Percentiles rank a stretch among this genome's conserved stretches.
These are phyloP conservation scores for Xylaria digitata DNA, from an alignment of 2,329 filamentous ascomycete species.

Conservation along the genomic window DNA sequence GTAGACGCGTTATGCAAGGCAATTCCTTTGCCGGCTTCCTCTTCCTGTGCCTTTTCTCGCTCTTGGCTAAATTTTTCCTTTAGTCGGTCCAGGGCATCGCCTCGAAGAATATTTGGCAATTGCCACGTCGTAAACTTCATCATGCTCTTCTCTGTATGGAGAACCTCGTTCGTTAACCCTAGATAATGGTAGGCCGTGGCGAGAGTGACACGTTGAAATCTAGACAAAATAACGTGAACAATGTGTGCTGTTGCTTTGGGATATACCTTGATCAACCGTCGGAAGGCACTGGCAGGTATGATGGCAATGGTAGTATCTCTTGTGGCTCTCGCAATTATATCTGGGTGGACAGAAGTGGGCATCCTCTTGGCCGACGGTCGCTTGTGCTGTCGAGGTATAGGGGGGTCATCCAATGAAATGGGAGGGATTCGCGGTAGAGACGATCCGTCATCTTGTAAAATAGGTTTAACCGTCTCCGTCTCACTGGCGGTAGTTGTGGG, in stretches of 20 bases:
- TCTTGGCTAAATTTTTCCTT: conserved; percentile 95
- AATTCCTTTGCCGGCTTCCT: conserved; percentile 91
- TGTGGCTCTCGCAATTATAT: conserved; percentile 95
- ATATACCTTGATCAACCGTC: conserved; percentile 90
- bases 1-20: conserved; percentile 85
- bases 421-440: conserved; percentile 75
- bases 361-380: conserved; percentile 60
- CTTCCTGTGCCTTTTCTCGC: conserved; percentile 80
- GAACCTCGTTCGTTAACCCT: conserved; percentile 88
- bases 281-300: conserved; percentile 95
- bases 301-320: conserved; percentile 98
- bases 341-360: conserved; percentile 88
- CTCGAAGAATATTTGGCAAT: conserved; percentile 88
- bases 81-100: conserved; percentile 81
- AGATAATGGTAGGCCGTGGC: conserved; percentile 95
- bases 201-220: conserved; percentile 93
- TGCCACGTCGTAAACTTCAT: conserved; percentile 92
- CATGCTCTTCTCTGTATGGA: conserved; percentile 94
- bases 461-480: conserved; percentile 41
- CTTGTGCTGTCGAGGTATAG: conserved; percentile 45
- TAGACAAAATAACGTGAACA: conserved; percentile 94
- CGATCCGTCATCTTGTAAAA: conserved; percentile 48
- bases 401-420: conserved; percentile 72
- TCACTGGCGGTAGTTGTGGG: conserved; percentile 45
- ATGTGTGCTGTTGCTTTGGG: conserved; percentile 97